Evolutionary conservation across 805 yeast genomes (phyloP), one percentile per base, ranked within the genome.

Genomic region (Cyberlindnera mississippiensis): DNA sequence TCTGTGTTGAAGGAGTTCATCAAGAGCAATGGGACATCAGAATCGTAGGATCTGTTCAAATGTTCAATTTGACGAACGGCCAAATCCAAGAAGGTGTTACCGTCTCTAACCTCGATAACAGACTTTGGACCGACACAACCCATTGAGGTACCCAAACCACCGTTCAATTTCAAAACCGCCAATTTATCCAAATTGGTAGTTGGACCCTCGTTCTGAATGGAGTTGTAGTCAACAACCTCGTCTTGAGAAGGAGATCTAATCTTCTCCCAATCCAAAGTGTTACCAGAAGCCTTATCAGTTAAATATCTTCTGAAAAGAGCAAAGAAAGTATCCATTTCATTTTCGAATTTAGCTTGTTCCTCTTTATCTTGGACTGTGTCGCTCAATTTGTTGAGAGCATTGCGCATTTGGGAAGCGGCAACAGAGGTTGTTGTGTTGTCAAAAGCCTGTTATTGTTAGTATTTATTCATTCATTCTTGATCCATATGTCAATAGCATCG

Each of bases 71-170:
- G 99, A 66, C 99, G 85, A 33, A 93, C 99, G 35, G 96, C 76
- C 55, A 93, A 77, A 66, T 93, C 99, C 63, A 93, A 75, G 66
- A 93, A 93, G 32, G 97, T 85, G 76, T 93, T 95, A 48, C 98
- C 98, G 57, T 93, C 99, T 67, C 99, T 85, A 37, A 93, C 99
- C 72, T 93, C 99, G 62, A 93, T 93, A 52, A 93, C 95, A 20
- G 96, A 86, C 68, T 90, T 90, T 51, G 99, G 99, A 45, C 99
- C 99, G 49, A 93, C 97, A 72, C 99, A 93, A 44, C 99, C 99
- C 99, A 93, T 93, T 9, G 98, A 91, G 16, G 99, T 93, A 62
- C 99, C 99, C 55, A 93, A 75, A 33, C 99, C 99, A 73, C 99
- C 99, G 63, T 93, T 93, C 64, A 93, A 77, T 71, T 93, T 93